Evolutionary conservation across 2,329 filamentous ascomycete species (phyloP), one percentile per base, ranked within the genome.

Genomic region (Bisporella sp.): DNA sequence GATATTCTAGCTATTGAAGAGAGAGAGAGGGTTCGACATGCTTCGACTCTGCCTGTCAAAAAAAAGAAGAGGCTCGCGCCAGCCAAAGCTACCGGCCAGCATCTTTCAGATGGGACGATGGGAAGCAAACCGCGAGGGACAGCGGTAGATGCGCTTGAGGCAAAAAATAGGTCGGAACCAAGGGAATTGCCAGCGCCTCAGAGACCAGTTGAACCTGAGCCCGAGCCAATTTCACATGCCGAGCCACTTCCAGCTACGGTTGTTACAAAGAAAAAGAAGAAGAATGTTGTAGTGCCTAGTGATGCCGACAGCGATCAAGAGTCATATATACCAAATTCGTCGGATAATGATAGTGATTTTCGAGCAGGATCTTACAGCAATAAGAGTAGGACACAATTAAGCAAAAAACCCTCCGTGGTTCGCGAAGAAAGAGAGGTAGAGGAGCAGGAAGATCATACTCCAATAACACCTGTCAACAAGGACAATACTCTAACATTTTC

Each of bases 81-180:
- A 47, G 55, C 66, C 4, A 63, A 63, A 11, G 63, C 64, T 6
- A 62, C 71, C 47, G 71, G 72, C 28, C 64, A 65, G 30, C 68
- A 70, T 54, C 60, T 75, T 13, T 62, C 69, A 4, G 61, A 77
- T 52, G 81, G 79, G 9, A 79, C 75, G 7, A 69, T 82, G 59
- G 71, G 71, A 8, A 73, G 76, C 53, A 69, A 76, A 58, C 67
- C 73, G 2, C 74, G 68, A 50, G 78, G 74, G 4, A 73, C 75
- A 3, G 70, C 71, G 5, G 66, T 79, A 5, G 69, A 72, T 53
- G 56, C 54, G 8, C 55, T 61, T 59, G 56, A 62, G 45, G 50
- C 57, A 53, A 46, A 56, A 50, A 48, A 56, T 13, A 32, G 43
- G 31, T 46, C 48, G 12, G 11, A 32, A 33, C 30, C 45, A 5